phyloP scores from a whole-genome alignment of 1,139 yeast genomes.

The Pichia sp. region DNA sequence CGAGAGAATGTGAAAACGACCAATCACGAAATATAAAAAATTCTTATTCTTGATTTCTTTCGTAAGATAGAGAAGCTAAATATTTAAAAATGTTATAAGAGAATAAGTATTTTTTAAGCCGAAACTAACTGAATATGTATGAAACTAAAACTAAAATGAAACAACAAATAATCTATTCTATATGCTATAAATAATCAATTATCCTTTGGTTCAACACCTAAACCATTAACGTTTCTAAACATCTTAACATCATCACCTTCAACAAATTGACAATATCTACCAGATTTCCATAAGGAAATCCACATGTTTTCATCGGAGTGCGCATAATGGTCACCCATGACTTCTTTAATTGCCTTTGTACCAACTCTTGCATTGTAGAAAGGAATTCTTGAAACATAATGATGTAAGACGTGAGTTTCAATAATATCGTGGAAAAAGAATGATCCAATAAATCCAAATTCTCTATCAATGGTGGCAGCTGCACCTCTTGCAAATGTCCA shows the following conservation, averaged over 20 bases:
- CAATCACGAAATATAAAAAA: too few species aligned
- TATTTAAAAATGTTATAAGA: too few species aligned
- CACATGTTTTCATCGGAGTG: conserved; percentile 52
- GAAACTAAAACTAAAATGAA: background rate
- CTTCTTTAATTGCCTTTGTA: conserved; percentile 49
- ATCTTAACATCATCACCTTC: conserved; percentile 57
- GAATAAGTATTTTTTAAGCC: too few species aligned
- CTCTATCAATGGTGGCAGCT: conserved; percentile 58
- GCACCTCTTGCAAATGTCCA: conserved; percentile 66
- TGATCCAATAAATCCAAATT: conserved; percentile 54
- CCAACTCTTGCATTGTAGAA: conserved; percentile 59
- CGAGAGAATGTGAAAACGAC: too few species aligned
- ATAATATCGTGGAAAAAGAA: conserved; percentile 57
- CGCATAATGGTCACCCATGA: conserved; percentile 54
- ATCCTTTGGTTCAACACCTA: conserved; percentile 34
- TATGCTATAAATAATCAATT: background rate
- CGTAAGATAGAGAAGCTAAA: too few species aligned
- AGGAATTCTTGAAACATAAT: conserved; percentile 56
- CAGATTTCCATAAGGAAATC: conserved; percentile 48
- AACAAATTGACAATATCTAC: conserved; percentile 53
- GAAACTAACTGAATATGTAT: too few species aligned
- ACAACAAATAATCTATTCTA: background rate
- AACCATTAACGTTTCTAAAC: conserved; percentile 51
- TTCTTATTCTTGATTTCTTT: too few species aligned
- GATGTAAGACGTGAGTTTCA: conserved; percentile 60